These are phyloP conservation scores for Phytopythium boreale DNA, from an alignment of 352 stramenopile genomes.

Conservation along the genomic window DNA sequence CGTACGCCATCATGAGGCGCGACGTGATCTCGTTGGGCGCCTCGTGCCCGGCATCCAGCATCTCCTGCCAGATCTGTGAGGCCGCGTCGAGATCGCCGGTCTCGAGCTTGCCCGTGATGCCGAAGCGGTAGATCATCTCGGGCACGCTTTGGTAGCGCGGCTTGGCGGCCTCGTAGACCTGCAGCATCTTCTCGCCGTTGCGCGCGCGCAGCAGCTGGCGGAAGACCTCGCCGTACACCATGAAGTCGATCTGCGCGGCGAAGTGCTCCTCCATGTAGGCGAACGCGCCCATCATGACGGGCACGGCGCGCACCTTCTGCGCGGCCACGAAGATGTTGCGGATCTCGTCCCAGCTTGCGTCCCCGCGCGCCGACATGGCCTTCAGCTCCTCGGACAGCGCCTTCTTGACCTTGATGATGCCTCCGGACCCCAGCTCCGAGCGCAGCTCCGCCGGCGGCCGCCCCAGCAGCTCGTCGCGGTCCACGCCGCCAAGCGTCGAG, in stretches of 20 bases:
- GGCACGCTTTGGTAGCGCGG: constrained; percentile 41
- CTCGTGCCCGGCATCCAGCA: constrained; percentile 47
- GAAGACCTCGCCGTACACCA: constrained; percentile 63
- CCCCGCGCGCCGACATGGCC: constrained; percentile 25
- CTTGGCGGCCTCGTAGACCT: constrained; percentile 47
- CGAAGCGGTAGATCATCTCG: constrained; percentile 73
- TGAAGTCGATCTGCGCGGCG: constrained; percentile 47
- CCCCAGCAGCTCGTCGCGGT: constrained; percentile 43
- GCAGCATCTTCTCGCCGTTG: constrained; percentile 32
- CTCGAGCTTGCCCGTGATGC: constrained; percentile 57
- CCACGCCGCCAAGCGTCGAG: constrained; percentile 39
- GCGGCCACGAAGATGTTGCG: constrained; percentile 50
- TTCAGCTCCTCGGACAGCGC: constrained; percentile 37
- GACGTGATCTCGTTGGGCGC: constrained; percentile 70
- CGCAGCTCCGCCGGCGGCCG: constrained; percentile 32
- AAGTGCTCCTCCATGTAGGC: constrained; percentile 41
- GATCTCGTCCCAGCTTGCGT: constrained; percentile 43
- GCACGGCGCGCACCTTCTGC: constrained; percentile 41
- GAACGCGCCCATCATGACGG: constrained; percentile 53
- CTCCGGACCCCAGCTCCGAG: constrained; percentile 27
- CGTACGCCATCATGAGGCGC: constrained; percentile 54
- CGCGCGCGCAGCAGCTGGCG: constrained; percentile 40
- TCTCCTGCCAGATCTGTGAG: constrained; percentile 44
- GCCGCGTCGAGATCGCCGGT: constrained; percentile 42
- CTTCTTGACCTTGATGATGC: constrained; percentile 32